Percentiles rank a stretch among this genome's conserved stretches.
Evolutionary conservation across 2,329 filamentous ascomycete species (phyloP).

Genomic region (Colletotrichum lentis): DNA sequence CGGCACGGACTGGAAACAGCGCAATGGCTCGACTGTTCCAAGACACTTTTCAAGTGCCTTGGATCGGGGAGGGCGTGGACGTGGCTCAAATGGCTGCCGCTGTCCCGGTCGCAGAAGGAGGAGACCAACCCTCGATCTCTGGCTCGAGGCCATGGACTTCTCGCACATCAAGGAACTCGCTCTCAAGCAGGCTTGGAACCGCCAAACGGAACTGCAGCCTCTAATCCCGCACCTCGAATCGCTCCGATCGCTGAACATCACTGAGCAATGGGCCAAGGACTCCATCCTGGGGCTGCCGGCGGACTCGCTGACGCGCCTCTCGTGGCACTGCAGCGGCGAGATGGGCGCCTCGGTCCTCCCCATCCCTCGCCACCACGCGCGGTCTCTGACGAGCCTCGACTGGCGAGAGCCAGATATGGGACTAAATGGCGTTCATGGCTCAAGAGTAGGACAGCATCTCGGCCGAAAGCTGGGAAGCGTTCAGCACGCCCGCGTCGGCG

Average conservation of each 20-base stretch:
- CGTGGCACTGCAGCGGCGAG: conserved; percentile 11
- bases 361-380: conserved; percentile 15
- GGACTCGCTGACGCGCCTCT: conserved; percentile 16
- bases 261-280: conserved; percentile 7
- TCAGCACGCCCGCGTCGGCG: neutral
- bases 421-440: neutral
- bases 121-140: conserved; percentile 28
- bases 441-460: neutral
- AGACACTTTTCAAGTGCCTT: neutral
- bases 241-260: conserved; percentile 9
- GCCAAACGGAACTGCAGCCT: neutral
- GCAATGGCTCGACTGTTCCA: neutral
- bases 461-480: no score
- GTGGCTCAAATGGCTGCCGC: conserved; percentile 12
- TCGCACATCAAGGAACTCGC: conserved; percentile 8
- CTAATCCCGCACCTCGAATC: conserved; percentile 7
- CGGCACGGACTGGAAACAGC: conserved; percentile 6
- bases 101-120: conserved; percentile 5
- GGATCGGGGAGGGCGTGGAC: neutral
- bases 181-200: neutral
- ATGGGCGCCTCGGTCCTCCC: neutral
- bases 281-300: conserved; percentile 6
- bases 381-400: conserved; percentile 17
- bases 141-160: conserved; percentile 29
- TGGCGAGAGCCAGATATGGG: conserved; percentile 20